phyloP scores from a whole-genome alignment of 2,329 filamentous ascomycete species.

The Curvularia sp. region DNA sequence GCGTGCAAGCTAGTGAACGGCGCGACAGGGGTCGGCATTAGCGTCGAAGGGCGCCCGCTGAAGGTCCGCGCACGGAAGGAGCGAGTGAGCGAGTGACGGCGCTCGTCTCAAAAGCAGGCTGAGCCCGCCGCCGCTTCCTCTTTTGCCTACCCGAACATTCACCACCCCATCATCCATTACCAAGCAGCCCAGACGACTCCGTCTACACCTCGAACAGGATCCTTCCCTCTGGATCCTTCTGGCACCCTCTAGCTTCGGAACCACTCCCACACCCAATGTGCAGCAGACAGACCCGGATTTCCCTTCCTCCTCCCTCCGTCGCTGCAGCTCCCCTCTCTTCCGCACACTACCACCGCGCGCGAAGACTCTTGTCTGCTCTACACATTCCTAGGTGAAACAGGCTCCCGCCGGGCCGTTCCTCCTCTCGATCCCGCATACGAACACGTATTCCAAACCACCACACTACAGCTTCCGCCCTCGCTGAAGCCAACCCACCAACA shows the following conservation, averaged over 20 bases:
- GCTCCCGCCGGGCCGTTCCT: constrained; percentile 39
- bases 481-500: constrained; percentile 16
- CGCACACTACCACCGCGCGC: constrained; percentile 27
- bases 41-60: constrained; percentile 13
- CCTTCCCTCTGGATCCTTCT: constrained; percentile 47
- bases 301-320: constrained; percentile 41
- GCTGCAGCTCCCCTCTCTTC: constrained; percentile 40
- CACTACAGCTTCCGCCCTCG: constrained; percentile 4
- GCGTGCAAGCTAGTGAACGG: constrained; percentile 26
- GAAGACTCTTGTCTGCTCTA: constrained; percentile 39
- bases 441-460: background rate
- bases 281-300: constrained; percentile 43
- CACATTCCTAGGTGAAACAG: constrained; percentile 46
- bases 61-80: constrained; percentile 28
- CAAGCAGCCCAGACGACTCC: constrained; percentile 39
- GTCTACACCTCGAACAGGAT: constrained; percentile 26
- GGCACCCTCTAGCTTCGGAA: constrained; percentile 32
- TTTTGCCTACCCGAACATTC: constrained; percentile 23
- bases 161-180: constrained; percentile 31
- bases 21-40: constrained; percentile 25
- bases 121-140: constrained; percentile 30
- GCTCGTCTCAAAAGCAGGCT: constrained; percentile 31
- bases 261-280: constrained; percentile 44
- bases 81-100: constrained; percentile 13
- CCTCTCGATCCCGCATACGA: constrained; percentile 14